Percentiles rank a stretch among this genome's conserved stretches.
Evolutionary conservation across 768 basidiomycete genomes (phyloP).

Genomic region (Pulveroboletus sp.): DNA sequence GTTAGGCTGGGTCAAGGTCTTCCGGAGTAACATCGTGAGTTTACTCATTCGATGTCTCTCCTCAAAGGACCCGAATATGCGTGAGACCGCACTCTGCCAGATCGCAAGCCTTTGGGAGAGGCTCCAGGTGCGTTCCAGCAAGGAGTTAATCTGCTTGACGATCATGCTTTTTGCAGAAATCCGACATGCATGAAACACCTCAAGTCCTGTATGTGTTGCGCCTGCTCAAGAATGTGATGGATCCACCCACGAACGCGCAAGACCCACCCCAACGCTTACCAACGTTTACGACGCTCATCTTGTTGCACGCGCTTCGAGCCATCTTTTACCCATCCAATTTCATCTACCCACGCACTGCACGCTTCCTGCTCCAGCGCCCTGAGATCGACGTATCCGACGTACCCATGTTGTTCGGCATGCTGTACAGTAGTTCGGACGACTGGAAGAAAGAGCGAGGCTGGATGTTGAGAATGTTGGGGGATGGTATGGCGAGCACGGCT

Average conservation of each 20-base stretch:
- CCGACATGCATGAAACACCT: slow-evolving; percentile 74
- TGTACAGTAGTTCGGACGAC: slow-evolving; percentile 75
- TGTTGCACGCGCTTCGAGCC: slow-evolving; percentile 77
- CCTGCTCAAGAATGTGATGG: slow-evolving; percentile 20
- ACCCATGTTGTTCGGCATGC: slow-evolving; percentile 85
- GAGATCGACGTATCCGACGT: slow-evolving; percentile 79
- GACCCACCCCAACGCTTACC: slow-evolving; percentile 59
- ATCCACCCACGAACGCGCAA: slow-evolving; percentile 41
- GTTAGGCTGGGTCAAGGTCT: slow-evolving; percentile 79
- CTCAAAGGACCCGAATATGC: slow-evolving; percentile 56
- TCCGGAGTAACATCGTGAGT: slow-evolving; percentile 76
- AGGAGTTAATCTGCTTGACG: background rate
- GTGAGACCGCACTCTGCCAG: slow-evolving; percentile 59
- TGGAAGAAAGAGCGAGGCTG: slow-evolving; percentile 89
- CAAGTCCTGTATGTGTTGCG: slow-evolving; percentile 72
- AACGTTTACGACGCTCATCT: slow-evolving; percentile 74
- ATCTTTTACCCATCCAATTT: slow-evolving; percentile 88
- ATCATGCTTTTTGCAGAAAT: slow-evolving; percentile 34
- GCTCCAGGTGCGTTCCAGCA: slow-evolving; percentile 53
- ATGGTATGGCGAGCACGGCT: slow-evolving; percentile 69
- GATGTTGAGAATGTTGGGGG: slow-evolving; percentile 81
- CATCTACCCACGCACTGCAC: slow-evolving; percentile 81
- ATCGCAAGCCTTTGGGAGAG: slow-evolving; percentile 58
- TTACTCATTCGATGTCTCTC: slow-evolving; percentile 73
- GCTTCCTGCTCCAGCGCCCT: slow-evolving; percentile 89